Conservation (phyloP, 2,329 filamentous ascomycete species). For the Xylaria sp. region DNA sequence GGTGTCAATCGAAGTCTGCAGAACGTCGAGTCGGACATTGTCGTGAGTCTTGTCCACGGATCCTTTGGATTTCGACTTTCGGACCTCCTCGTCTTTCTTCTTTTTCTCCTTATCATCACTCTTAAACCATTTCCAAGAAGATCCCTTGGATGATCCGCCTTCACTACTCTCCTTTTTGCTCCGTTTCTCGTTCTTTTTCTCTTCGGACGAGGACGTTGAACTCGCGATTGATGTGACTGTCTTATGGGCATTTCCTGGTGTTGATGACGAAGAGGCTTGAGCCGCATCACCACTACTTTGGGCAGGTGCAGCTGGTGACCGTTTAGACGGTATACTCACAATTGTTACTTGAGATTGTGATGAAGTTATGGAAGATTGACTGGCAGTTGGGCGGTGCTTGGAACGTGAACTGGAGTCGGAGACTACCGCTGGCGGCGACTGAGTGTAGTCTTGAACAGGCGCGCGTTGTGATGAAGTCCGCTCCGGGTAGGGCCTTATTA, state of each 20-base stretch:
- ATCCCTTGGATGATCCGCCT: slow-evolving; percentile 53
- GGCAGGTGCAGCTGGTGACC: slow-evolving; percentile 34
- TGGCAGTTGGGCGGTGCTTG: slow-evolving; percentile 36
- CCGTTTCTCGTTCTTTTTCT: slow-evolving; percentile 69
- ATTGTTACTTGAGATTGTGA: slow-evolving; percentile 24
- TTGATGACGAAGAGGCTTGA: slow-evolving; percentile 61
- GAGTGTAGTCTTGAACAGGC: slow-evolving; percentile 42
- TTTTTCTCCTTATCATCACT: slow-evolving; percentile 72
- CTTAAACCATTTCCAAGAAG: slow-evolving; percentile 83
- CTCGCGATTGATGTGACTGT: slow-evolving; percentile 52
- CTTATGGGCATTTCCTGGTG: slow-evolving; percentile 59
- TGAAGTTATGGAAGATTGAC: slow-evolving; percentile 28
- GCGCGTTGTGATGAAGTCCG: slow-evolving; percentile 50
- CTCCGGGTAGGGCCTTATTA: slow-evolving; percentile 42
- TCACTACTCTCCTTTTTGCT: slow-evolving; percentile 67
- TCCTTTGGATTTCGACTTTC: slow-evolving; percentile 60
- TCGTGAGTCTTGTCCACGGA: slow-evolving; percentile 61
- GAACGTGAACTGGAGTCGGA: slow-evolving; percentile 46
- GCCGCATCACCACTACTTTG: slow-evolving; percentile 60
- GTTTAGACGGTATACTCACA: slow-evolving; percentile 22
- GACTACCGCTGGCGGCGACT: slow-evolving; percentile 36
- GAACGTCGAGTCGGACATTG: slow-evolving; percentile 74
- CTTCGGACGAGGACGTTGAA: slow-evolving; percentile 46
- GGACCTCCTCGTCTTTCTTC: slow-evolving; percentile 55
- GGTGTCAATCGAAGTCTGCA: slow-evolving; percentile 81